A percentile compares a stretch with the other conserved stretches of the same genome.
phyloP scores from a whole-genome alignment of 169 alveolate genomes.

The Eimeria falciformis region DNA sequence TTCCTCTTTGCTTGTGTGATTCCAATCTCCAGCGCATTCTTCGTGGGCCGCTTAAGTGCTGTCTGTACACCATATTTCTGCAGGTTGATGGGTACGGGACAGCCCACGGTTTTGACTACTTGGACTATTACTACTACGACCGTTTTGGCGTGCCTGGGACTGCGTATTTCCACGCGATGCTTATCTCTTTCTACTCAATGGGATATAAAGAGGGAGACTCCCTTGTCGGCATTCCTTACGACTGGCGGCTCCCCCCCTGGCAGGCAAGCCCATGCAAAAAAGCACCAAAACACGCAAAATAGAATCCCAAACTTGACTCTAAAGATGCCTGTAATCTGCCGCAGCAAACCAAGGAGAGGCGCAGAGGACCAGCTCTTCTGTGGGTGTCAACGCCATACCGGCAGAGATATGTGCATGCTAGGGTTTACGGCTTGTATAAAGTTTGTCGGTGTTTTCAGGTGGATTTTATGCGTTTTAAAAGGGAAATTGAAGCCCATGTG shows the following conservation, averaged over 20 bases:
- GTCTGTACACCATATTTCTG: too few relatives aligned
- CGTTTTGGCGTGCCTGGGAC: slow-evolving; percentile 75
- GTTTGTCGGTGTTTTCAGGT: slow-evolving; percentile 21
- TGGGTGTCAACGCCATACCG: too few relatives aligned
- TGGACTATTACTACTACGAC: slow-evolving; percentile 72
- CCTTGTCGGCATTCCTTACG: slow-evolving; percentile 73
- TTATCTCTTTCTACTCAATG: slow-evolving; percentile 43
- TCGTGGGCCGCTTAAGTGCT: too few relatives aligned
- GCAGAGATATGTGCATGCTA: not conserved
- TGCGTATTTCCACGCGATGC: slow-evolving; percentile 67
- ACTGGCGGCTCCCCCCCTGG: slow-evolving; percentile 78
- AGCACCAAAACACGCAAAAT: too few relatives aligned
- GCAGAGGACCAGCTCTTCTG: too few relatives aligned
- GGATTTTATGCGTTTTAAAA: slow-evolving; percentile 50
- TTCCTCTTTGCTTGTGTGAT: too few relatives aligned
- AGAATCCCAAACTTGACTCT: too few relatives aligned
- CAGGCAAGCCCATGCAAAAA: slow-evolving; percentile 52
- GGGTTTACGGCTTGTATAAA: not conserved
- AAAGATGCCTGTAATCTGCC: too few relatives aligned
- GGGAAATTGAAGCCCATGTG: slow-evolving; percentile 56
- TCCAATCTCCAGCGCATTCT: too few relatives aligned
- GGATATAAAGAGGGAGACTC: slow-evolving; percentile 52
- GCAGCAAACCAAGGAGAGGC: too few relatives aligned
- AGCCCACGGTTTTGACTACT: slow-evolving; percentile 72
- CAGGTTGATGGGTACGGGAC: slow-evolving; percentile 75